Evolutionary conservation across 192 early-diverging fungal genomes (phyloP), one percentile per base, ranked within the genome.

Genomic region (Backusella tarrabulga): DNA sequence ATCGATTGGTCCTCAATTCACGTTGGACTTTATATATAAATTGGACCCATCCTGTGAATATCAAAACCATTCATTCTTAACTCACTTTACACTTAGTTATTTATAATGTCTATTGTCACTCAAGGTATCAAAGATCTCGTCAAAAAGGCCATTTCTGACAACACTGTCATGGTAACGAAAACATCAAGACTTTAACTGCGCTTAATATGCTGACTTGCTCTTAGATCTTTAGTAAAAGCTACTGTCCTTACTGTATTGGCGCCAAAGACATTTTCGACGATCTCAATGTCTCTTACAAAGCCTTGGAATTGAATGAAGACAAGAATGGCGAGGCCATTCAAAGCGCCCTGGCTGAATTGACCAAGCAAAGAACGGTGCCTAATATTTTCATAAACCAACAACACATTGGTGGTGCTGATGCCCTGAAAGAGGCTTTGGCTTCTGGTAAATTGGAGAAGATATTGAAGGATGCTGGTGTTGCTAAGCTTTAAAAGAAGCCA

Each of bases 211-310:
- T 3, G 8, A 6, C 21, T 42, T n/a, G 1, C 34, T 52, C 11
- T 34, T 41, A 86, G 88, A 90, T 96, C 72, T 95, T 95, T 77
- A 91, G 91, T 71, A 97, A 92, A 71, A 87, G 86, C 34, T 90
- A 87, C 68, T 94, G 91, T 77, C 90, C 91, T 9, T 94, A 86
- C 74, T 92, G 89, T 74, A 68, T 78, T n/a, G 79, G 83, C 1
- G 88, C 90, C 42, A 88, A 91, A 80, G 77, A 81, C 19, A 77
- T 86, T 29, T 85, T 93, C 67, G 86, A 85, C 6, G 83, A 88
- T 60, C 72, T 84, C 14, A 73, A 84, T 6, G 84, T 90, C 17
- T 41, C 76, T 4, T 93, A 91, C 76, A 79, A 86, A 44, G 81
- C 89, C 6, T 74, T 91, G n/a, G 89, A 92, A 67, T 84, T 92